phyloP scores from a whole-genome alignment of 768 basidiomycete genomes.

The Pisolithus microcarpus region DNA sequence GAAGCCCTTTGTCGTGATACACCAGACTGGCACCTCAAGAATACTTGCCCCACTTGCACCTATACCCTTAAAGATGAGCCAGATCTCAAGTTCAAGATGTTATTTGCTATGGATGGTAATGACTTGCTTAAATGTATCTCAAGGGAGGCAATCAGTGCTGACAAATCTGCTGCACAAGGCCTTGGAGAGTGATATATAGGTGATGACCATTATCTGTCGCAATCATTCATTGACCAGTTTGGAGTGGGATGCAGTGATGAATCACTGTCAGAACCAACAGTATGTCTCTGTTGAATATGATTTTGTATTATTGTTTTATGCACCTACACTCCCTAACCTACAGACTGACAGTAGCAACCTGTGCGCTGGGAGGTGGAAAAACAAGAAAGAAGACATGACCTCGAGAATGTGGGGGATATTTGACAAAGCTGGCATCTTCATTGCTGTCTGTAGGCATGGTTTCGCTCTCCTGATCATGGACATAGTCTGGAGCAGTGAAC shows the following conservation, averaged over 20 bases:
- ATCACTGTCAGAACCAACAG: too few species aligned
- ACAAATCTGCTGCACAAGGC: too few species aligned
- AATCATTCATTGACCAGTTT: too few species aligned
- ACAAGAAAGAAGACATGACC: too few species aligned
- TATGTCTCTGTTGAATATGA: not conserved
- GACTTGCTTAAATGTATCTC: too few species aligned
- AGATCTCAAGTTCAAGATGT: not conserved
- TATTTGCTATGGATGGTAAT: slow-evolving; percentile 8
- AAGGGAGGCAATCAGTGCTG: too few species aligned
- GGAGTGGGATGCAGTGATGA: too few species aligned
- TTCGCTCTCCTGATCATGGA: slow-evolving; percentile 14
- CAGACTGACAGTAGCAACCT: too few species aligned
- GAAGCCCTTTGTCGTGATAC: not conserved
- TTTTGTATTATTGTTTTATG: not conserved
- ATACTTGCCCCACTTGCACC: slow-evolving; percentile 10
- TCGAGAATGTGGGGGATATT: slow-evolving; percentile 1
- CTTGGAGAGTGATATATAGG: too few species aligned
- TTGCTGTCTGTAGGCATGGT: slow-evolving; percentile 19
- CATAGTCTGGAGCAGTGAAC: slow-evolving; percentile 18
- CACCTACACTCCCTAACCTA: not conserved
- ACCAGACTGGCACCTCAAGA: slow-evolving; percentile 4
- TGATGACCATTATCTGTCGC: not conserved
- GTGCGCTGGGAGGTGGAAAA: too few species aligned
- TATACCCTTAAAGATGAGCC: slow-evolving; percentile 7
- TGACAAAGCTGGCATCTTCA: slow-evolving; percentile 10